Evolutionary conservation across 225 moss, liverwort and hornwort genomes (phyloP), one percentile per base, ranked within the genome.

Genomic region (Lunularia cruciata): DNA sequence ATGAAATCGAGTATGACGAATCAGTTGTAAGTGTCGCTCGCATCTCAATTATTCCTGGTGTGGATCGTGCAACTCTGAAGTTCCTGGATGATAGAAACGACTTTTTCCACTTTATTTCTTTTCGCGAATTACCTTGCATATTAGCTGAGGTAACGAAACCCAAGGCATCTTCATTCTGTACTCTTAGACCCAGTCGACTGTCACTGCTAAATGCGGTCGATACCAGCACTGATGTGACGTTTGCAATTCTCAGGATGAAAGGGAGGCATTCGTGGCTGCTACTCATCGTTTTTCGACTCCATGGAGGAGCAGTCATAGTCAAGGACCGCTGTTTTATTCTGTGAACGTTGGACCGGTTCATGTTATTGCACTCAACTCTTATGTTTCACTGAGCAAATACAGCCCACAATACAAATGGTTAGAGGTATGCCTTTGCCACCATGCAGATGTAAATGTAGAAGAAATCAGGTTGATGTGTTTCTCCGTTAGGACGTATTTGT

Each of bases 271-370:
- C 60, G 53, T 83, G 54, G n/a, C 83, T n/a, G 78, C 83, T 13
- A 38, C 64, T 54, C 72, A 65, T 39, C 78, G 83, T 16, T 76
- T 83, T 34, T 57, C 75, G 33, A 73, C 83, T 25, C 83, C 83
- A 19, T 83, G 83, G 83, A 57, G 60, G 52, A 79, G 76, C 66
- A 67, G 75, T 61, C 39, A 36, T 37, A 78, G 83, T 65, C 68
- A 63, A 22, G 75, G 76, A 57, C 73, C 78, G 27, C 72, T 83
- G 26, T 83, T 75, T 34, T 83, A 78, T 27, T 83, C 83, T 2
- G 62, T 71, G 6, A 70, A 83, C 47, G 70, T 83, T 73, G 83
- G 83, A 25, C 83, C 83, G 2, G 83, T 76, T 53, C 83, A 83
- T 65, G 47, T 83, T 27, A 27, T 79, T 58, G 18, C 83, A 59